Base-by-base conservation (phyloP, 176 grass and related monocot genomes). In the Triticum urartu region DNA sequence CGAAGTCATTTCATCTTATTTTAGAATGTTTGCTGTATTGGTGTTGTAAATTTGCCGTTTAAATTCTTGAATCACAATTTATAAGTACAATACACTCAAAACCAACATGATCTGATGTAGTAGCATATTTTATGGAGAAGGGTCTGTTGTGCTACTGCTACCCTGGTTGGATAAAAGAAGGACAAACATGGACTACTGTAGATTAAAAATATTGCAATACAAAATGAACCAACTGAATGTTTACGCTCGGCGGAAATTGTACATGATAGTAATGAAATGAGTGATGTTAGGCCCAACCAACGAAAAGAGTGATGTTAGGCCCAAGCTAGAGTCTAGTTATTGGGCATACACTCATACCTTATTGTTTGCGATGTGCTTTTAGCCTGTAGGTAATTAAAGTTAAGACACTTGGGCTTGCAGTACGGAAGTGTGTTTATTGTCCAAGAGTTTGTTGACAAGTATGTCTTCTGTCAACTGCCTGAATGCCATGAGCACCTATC, bases 401-500 rank as follows among this genome's bases (percentile, higher is more conserved):
- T 47, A 47, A 47, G 22, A 74, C 13, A 48, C 14, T 72, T 79
- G 11, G 14, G 63, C 22, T 64, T 50, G 40, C 71, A 42, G 22
- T 21, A 43, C 5, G 21, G 43, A 26, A 58, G 2, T 79, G 34
- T 45, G 35, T 25, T 84, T 18, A 85, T 33, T 76, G 2, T 64
- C 22, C 12, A 77, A n/a, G 28, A 71, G 43, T 4, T 45, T 61
- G 6, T 54, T 68, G 24, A 21, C 18, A 3, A 48, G 36, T 68
- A 24, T 6, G 4, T 26, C 4, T 83, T 63, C 30, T 13, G n/a
- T 43, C 11, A 64, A 62, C 18, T 38, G 9, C 34, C 18, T 40
- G 45, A 81, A 82, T 50, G 63, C n/a, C 72, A 78, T 64, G 54
- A 78, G 4, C 40, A 66, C 18, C 48, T 77, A 50, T 77, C 5